Base-by-base conservation (phyloP, 768 basidiomycete genomes). In the Amanita exitialis region DNA sequence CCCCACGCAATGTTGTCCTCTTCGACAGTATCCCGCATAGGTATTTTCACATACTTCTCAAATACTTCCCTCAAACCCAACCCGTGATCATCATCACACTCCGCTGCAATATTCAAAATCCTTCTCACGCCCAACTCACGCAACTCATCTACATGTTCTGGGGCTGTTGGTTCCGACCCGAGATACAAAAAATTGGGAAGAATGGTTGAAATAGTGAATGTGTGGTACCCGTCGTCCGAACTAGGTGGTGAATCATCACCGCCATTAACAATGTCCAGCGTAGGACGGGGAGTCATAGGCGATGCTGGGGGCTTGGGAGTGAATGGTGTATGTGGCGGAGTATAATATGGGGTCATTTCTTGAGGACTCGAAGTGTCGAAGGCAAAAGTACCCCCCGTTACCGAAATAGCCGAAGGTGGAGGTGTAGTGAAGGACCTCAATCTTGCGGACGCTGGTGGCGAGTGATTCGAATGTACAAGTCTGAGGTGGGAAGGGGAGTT, bases 11-110 rank as follows among this genome's bases (percentile, higher is more conserved):
- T 87, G 48, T 87, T 86, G 54, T 90, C 88, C 67, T 97, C 95
- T 63, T 97, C 94, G 12, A 98, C 90, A 2, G 83, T 92, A 69
- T 98, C 94, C 55, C 91, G 73, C 90, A 97, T 94, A 6, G 92
- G 88, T 37, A 97, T 86, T 59, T 81, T 85, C 42, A 78, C 69
- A 63, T 97, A 97, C 57, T 78, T 79, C 56, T 92, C 90, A 63
- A 98, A 96, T 9, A 73, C 72, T 49, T 80, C 74, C 43, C 72
- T 73, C 51, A 94, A 59, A 15, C 71, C 66, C 56, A 94, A 66
- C 2, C 86, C 89, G 47, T 82, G 80, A 59, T 91, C 83, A 56
- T 92, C 74, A 56, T 92, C 85, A 63, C 92, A 96, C 66, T 97
- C 94, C 9, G 77, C 76, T 15, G 94, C 94, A 42, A 96, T 83